Evolutionary conservation across 1,284 basidiomycete genomes (phyloP).

Genomic region (Boletus calvinii): DNA sequence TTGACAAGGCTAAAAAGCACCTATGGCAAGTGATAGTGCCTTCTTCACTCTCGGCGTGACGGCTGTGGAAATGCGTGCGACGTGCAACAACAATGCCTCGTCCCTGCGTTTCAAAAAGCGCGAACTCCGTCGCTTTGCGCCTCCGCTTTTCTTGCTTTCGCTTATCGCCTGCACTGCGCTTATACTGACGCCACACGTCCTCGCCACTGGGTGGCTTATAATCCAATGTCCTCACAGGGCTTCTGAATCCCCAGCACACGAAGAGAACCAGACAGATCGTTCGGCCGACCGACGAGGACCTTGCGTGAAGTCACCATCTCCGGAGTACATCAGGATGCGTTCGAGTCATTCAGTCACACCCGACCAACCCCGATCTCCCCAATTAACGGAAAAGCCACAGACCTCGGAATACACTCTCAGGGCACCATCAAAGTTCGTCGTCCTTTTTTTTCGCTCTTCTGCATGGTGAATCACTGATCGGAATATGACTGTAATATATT

Average conservation of each 20-base stretch:
- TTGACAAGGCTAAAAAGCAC: constrained; percentile 38
- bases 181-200: constrained; percentile 35
- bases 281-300: constrained; percentile 13
- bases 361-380: constrained; percentile 23
- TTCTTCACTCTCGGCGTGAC: constrained; percentile 8
- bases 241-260: constrained; percentile 29
- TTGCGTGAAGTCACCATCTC: constrained; percentile 21
- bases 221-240: constrained; percentile 28
- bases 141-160: constrained; percentile 16
- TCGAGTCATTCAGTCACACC: constrained; percentile 21
- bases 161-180: constrained; percentile 24
- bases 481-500: constrained; percentile 21
- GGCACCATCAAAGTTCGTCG: constrained; percentile 28
- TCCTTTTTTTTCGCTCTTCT: constrained; percentile 7
- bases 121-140: constrained; percentile 20
- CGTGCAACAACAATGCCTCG: constrained; percentile 11
- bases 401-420: constrained; percentile 25
- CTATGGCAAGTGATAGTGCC: constrained; percentile 31
- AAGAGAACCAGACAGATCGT: constrained; percentile 24
- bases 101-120: constrained; percentile 13
- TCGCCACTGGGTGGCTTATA: constrained; percentile 21
- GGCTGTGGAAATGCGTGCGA: constrained; percentile 12
- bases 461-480: constrained; percentile 26
- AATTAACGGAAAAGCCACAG: constrained; percentile 21
- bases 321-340: constrained; percentile 21